Evolutionary conservation across 139 green algal genomes (phyloP).

Genomic region (Chlorella sp.): DNA sequence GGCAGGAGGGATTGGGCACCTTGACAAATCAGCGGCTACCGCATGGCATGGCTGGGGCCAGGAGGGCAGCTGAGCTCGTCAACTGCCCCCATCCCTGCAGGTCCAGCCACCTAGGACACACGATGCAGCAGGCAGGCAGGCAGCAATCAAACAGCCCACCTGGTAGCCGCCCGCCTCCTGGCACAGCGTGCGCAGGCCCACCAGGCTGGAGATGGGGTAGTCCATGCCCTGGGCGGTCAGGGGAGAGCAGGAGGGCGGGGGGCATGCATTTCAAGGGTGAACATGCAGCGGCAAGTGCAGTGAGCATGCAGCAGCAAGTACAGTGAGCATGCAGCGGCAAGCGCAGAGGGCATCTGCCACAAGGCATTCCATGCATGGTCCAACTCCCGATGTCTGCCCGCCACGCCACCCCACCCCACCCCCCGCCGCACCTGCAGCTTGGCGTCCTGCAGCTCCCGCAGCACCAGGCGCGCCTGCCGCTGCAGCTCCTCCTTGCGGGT

Average conservation of each 20-base stretch:
- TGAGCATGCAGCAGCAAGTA: background rate
- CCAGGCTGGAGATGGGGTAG: constrained; percentile 47
- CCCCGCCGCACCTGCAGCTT: constrained; percentile 35
- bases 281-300: too few relatives aligned
- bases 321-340: background rate
- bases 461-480: constrained; percentile 21
- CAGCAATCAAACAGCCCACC: background rate
- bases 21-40: too few relatives aligned
- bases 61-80: background rate
- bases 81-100: too few relatives aligned
- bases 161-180: constrained; percentile 36
- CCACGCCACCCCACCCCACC: background rate
- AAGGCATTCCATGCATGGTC: background rate
- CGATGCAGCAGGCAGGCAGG: background rate
- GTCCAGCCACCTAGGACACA: background rate
- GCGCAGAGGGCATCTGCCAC: background rate
- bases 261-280: background rate
- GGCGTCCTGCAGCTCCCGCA: constrained; percentile 49
- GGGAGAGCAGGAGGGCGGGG: background rate
- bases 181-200: constrained; percentile 46
- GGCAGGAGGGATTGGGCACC: background rate
- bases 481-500: constrained; percentile 31
- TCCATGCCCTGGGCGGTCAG: constrained; percentile 33
- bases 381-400: background rate
- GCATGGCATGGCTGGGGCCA: too few relatives aligned